Conservation (phyloP, 1,284 basidiomycete species). For the Microbotryum intermedium region DNA sequence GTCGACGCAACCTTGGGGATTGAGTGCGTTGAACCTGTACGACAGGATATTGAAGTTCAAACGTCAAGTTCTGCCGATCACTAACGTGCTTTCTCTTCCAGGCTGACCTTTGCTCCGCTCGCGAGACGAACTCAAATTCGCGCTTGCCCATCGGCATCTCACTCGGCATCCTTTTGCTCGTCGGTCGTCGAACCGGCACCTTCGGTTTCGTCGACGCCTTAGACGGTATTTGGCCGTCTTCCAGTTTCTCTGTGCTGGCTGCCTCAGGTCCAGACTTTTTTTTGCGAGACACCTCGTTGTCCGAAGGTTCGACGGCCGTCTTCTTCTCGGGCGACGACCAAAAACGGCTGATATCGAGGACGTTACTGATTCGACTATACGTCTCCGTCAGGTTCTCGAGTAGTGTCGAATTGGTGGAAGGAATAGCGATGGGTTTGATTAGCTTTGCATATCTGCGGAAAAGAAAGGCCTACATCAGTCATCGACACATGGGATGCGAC, state of each 20-base stretch:
- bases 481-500: background rate
- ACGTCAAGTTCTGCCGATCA: background rate
- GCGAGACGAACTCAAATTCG: constrained; percentile 15
- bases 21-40: constrained; percentile 17
- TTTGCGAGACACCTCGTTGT: constrained; percentile 1
- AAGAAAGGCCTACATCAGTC: background rate
- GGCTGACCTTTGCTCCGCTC: constrained; percentile 23
- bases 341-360: constrained; percentile 33
- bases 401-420: constrained; percentile 35
- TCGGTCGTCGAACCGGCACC: background rate
- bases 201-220: background rate
- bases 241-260: background rate
- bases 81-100: background rate
- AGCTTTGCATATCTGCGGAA: constrained; percentile 35
- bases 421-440: constrained; percentile 38
- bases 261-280: background rate
- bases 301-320: background rate
- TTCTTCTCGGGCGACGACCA: constrained; percentile 9
- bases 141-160: constrained; percentile 13
- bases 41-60: background rate
- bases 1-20: constrained; percentile 16
- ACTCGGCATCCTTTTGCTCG: constrained; percentile 24
- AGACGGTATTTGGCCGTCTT: constrained; percentile 1
- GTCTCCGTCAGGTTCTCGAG: constrained; percentile 34
- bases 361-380: constrained; percentile 34